These are phyloP conservation scores for Haplosporangium gracile DNA, from an alignment of 192 early-diverging fungal genomes.

Conservation along the genomic window DNA sequence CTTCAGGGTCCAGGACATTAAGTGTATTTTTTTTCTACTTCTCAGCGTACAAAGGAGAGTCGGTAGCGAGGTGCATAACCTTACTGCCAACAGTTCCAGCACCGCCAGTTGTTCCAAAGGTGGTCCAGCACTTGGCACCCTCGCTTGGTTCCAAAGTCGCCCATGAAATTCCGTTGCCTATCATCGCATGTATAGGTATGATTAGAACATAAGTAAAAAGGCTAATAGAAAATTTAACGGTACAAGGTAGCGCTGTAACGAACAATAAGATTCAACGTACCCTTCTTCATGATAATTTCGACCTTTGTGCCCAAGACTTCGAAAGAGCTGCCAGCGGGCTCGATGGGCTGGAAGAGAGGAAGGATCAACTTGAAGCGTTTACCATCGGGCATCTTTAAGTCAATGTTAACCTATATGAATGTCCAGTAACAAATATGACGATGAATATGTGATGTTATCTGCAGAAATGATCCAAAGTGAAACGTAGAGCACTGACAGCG, in stretches of 20 bases:
- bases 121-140: conserved; percentile 81
- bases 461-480: neutral
- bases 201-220: neutral
- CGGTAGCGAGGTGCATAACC: conserved; percentile 65
- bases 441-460: neutral
- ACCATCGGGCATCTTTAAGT: conserved; percentile 84
- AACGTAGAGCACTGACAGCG: neutral
- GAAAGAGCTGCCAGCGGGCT: conserved; percentile 72
- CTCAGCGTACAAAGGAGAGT: conserved; percentile 59
- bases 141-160: conserved; percentile 77
- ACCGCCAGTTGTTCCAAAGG: conserved; percentile 85
- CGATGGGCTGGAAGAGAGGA: conserved; percentile 81
- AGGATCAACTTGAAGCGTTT: conserved; percentile 79
- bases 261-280: conserved; percentile 18
- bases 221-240: too few species aligned
- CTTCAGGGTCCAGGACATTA: neutral
- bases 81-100: conserved; percentile 74
- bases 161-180: conserved; percentile 86
- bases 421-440: neutral
- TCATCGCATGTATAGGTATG: neutral
- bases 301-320: conserved; percentile 83
- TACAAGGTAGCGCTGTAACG: too few species aligned
- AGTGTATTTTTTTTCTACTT: conserved; percentile 19
- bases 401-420: conserved; percentile 66
- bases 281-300: conserved; percentile 84